Evolutionary conservation across 1,284 basidiomycete species (phyloP).

Genomic region (Somion occarium): DNA sequence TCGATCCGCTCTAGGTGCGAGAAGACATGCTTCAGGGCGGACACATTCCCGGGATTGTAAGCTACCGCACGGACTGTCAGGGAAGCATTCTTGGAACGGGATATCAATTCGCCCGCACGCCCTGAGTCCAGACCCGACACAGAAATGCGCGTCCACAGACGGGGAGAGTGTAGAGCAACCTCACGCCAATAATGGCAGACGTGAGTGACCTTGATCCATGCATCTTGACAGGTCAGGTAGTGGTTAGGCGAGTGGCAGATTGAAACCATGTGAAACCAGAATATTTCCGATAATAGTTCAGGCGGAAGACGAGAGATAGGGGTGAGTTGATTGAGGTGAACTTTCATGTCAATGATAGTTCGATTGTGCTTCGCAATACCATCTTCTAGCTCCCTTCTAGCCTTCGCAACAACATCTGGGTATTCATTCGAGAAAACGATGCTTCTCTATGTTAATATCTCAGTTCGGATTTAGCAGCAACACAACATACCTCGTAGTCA

Average conservation of each 20-base stretch:
- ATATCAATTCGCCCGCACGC: slow-evolving; percentile 1
- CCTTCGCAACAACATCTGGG: neutral
- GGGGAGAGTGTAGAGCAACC: slow-evolving; percentile 7
- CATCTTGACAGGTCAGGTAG: neutral
- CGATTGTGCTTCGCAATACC: neutral
- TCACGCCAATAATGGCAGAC: slow-evolving; percentile 11
- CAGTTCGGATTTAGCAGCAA: neutral
- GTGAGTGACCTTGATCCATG: slow-evolving; percentile 8
- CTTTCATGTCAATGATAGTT: neutral
- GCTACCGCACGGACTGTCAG: neutral
- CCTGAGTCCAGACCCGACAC: neutral
- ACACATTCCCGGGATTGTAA: neutral
- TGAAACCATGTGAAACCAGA: neutral
- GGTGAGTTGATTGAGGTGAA: neutral
- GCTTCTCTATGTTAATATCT: too few relatives aligned
- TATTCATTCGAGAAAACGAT: neutral
- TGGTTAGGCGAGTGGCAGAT: neutral
- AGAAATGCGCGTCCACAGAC: slow-evolving; percentile 7
- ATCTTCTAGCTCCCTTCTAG: neutral
- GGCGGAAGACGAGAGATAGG: slow-evolving; percentile 1
- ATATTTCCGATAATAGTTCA: slow-evolving; percentile 1
- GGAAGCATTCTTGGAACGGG: slow-evolving; percentile 4
- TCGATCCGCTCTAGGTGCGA: neutral
- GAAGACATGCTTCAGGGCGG: neutral
- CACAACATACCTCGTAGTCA: neutral